These are phyloP conservation scores for Dioscorea alata DNA, from an alignment of 106 monocot genomes.

Conservation along the genomic window DNA sequence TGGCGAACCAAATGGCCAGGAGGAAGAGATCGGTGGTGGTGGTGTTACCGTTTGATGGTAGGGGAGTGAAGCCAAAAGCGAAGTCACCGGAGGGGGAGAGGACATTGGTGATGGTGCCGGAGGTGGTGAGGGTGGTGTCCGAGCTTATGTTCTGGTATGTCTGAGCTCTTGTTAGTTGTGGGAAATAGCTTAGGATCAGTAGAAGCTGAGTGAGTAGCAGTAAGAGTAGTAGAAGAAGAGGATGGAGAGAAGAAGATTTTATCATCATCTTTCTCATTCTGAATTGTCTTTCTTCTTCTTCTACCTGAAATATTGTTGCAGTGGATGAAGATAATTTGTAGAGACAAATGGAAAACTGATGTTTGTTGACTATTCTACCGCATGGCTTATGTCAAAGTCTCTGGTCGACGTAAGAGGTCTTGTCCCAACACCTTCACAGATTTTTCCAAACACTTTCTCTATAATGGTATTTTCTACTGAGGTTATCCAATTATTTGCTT, in stretches of 20 bases:
- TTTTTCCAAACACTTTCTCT: no score
- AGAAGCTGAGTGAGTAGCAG: background rate
- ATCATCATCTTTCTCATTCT: background rate
- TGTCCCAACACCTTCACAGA: no score
- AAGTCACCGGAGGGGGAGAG: conserved; percentile 18
- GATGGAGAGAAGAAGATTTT: background rate
- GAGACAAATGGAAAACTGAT: no score
- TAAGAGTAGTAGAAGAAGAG: background rate
- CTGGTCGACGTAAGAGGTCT: no score
- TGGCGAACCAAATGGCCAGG: conserved; percentile 27
- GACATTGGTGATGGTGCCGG: background rate
- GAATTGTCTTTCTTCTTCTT: background rate
- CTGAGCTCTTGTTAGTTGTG: background rate
- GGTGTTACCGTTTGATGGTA: background rate
- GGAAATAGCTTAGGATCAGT: background rate
- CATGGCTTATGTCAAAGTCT: no score
- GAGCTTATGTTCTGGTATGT: background rate
- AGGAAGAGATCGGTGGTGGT: conserved; percentile 11
- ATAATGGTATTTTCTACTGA: no score
- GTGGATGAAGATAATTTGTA: no score
- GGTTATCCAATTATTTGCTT: no score
- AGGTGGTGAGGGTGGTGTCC: background rate
- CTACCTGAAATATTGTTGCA: background rate
- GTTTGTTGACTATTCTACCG: no score
- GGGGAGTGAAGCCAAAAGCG: conserved; percentile 17